Evolutionary conservation across 2,329 filamentous ascomycete genomes (phyloP), one percentile per base, ranked within the genome.

Genomic region (Ophidiomyces ophidiicola): DNA sequence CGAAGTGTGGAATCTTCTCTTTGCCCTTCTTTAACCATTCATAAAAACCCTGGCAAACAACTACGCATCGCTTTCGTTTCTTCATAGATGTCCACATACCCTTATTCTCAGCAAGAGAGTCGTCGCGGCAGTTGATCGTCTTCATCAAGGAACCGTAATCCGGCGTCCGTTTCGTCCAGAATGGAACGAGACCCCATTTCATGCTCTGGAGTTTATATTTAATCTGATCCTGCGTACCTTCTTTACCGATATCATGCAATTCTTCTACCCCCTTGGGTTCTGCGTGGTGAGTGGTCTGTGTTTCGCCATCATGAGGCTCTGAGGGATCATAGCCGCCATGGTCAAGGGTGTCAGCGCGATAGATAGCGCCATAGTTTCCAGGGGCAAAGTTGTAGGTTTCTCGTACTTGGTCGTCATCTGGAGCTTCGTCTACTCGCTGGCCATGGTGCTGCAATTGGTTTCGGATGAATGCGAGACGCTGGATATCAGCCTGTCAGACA

Each of bases 61-160:
- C 76, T 15, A 96, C 69, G 57, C 90, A 96, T 20, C 90, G 72
- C 62, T 94, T 94, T 49, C 72, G 75, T 45, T 78, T 76, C 63
- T 94, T 94, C 82, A 96, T 92, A 1, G 74, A 76, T 29, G 74
- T 80, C 90, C 90, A 96, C 78, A 96, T 82, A 7, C 87, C 86
- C 4, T 78, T 74, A 6, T 80, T 71, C 6, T 79, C 73, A 4
- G 74, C 68, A 14, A 96, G 66, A 1, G 84, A 90, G 60, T 96
- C 88, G 53, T 88, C 83, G 2, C 88, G 78, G 57, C 88, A 96
- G 61, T 98, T 96, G 60, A 96, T 96, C 0, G 86, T 94, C 54
- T 81, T 84, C 68, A 93, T 71, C 58, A 85, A 69, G 1, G 77
- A 76, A 18, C 73, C 70, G 52, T 90, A 88, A 53, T 85, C 77